Evolutionary conservation across 768 basidiomycete genomes (phyloP), one percentile per base, ranked within the genome.

Genomic region (Mycena venus): DNA sequence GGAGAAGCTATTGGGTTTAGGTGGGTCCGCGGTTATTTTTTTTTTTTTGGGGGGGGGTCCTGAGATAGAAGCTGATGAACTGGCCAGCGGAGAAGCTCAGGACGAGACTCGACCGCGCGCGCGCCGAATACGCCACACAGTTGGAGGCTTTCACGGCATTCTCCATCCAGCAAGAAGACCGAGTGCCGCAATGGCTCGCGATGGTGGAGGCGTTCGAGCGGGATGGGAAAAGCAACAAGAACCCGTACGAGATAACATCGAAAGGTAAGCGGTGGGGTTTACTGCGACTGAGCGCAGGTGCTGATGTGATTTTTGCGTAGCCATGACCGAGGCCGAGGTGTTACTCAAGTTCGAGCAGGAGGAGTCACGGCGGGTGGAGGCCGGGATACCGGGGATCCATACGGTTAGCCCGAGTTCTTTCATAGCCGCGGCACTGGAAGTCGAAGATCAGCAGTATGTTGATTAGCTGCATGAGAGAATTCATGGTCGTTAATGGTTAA

Each of bases 1-100:
- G 79, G 55, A 72, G 19, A 84, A 82, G 61, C 63, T 76, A 1
- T 40, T 76, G 11, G 51, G 70, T 19, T 34, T 85, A 10, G 81
- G 81, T 82, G 29, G 40, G 76, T 70, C 19, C 15, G 12, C 1
- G 42, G 15, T 15, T 8, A 4, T 12, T 7, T 1, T 12, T 12
- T 6, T 5, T 17, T n/a, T 15, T 36, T n/a, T n/a, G n/a, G n/a
- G n/a, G n/a, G n/a, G n/a, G n/a, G n/a, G n/a, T n/a, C n/a, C n/a
- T n/a, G n/a, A n/a, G n/a, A 19, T 11, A 14, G 21, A 5, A 1
- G 53, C 44, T 61, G 23, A 27, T 29, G 21, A 4, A 8, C 21
- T 10, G 4, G 4, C 11, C 27, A 70, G 69, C 29, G 19, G 60
- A 55, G 9, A 6, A 19, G 6, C 38, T 70, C 0, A 23, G 61